Evolutionary conservation across 495 filamentous ascomycete genomes (phyloP), one percentile per base, ranked within the genome.

Genomic region (Jackrogersella multiformis): DNA sequence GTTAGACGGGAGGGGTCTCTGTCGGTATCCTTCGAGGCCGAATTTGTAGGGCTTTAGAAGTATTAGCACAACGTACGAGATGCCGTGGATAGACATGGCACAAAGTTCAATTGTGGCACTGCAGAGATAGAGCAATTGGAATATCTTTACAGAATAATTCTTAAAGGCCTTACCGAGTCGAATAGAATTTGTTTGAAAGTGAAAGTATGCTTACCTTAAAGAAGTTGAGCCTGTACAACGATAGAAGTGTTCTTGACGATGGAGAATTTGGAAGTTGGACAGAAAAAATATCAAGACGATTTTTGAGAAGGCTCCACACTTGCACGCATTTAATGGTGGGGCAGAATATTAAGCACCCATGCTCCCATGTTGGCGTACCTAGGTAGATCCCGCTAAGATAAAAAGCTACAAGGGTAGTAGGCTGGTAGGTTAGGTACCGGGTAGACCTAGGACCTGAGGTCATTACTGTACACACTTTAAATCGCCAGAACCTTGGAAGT

Each of bases 301-400:
- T 21, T 66, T 66, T 46, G 18, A 26, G 9, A 34, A 24, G 24
- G 26, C 57, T 55, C 54, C 54, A 53, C 54, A 39, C 10, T 26
- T 36, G 2, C n/a, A 20, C 28, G 21, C 20, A 38, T 26, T 30
- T 48, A 10, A 32, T 56, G 30, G 61, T 59, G 61, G 58, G 57
- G 65, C 53, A 41, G 20, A 34, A 36, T 32, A 49, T 49, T 56
- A 59, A 68, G 59, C 53, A n/a, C n/a, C n/a, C n/a, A n/a, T n/a
- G n/a, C n/a, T n/a, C n/a, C n/a, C n/a, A n/a, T n/a, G n/a, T n/a
- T n/a, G n/a, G n/a, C 60, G 49, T 69, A 39, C 59, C 16, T n/a
- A n/a, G n/a, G 54, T 51, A 69, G 66, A 69, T 69, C 54, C 39
- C 59, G 60, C 66, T 69, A 69, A 69, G 66, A 60, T 69, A 46